phyloP scores from a whole-genome alignment of 2,329 filamentous ascomycete species.

The Aspergillus jensenii region DNA sequence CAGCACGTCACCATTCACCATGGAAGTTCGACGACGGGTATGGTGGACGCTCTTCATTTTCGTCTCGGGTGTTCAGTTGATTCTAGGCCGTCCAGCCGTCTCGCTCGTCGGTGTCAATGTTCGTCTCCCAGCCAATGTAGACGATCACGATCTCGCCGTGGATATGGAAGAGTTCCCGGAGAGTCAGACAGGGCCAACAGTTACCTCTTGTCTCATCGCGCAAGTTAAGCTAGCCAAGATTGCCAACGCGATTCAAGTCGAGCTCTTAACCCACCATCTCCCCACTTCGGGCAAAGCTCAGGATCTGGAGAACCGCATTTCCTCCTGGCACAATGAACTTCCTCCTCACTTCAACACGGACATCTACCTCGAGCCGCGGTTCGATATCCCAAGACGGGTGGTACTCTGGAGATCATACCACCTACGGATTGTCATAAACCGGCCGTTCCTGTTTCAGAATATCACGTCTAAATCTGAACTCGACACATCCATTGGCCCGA shows the following conservation, averaged over 20 bases:
- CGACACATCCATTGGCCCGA: slow-evolving; percentile 11
- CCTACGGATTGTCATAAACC: slow-evolving; percentile 23
- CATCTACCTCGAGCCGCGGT: slow-evolving; percentile 13
- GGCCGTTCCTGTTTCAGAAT: slow-evolving; percentile 21
- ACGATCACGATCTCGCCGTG: slow-evolving; percentile 21
- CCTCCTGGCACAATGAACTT: slow-evolving; percentile 16
- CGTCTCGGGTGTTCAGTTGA: slow-evolving; percentile 19
- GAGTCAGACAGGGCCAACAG: slow-evolving; percentile 12
- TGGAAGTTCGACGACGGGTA: slow-evolving; percentile 21
- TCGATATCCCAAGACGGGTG: slow-evolving; percentile 20
- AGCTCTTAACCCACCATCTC: slow-evolving; percentile 20
- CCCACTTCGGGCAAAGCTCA: slow-evolving; percentile 16
- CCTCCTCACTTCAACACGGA: slow-evolving; percentile 14
- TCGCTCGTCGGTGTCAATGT: slow-evolving; percentile 21
- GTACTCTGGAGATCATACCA: slow-evolving; percentile 24
- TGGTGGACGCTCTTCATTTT: slow-evolving; percentile 25
- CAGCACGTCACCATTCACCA: slow-evolving; percentile 20
- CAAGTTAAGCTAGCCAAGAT: slow-evolving; percentile 23
- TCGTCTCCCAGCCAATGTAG: slow-evolving; percentile 17
- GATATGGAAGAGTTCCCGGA: slow-evolving; percentile 21
- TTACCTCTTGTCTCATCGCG: slow-evolving; percentile 19
- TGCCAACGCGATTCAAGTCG: slow-evolving; percentile 21
- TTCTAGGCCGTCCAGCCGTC: slow-evolving; percentile 18
- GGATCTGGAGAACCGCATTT: slow-evolving; percentile 18
- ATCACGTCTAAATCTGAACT: slow-evolving; percentile 18